These are phyloP conservation scores for Ogataea dorogensis DNA, from an alignment of 805 yeast species.

Conservation along the genomic window DNA sequence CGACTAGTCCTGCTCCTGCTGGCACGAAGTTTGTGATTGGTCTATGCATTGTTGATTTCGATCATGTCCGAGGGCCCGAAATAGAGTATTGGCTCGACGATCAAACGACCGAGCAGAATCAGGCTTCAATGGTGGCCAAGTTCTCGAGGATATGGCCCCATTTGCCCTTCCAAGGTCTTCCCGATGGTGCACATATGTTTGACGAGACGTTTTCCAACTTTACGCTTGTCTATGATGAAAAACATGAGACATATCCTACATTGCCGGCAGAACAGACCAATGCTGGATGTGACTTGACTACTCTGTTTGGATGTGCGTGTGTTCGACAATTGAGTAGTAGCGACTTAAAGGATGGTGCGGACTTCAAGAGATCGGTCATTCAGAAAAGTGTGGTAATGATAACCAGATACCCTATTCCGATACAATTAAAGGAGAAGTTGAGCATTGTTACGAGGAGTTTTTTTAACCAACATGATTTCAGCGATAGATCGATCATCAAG, in stretches of 20 bases:
- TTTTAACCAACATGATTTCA: conserved; percentile 76
- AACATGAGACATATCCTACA: conserved; percentile 44
- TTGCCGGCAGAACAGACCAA: conserved; percentile 35
- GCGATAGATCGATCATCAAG: conserved; percentile 64
- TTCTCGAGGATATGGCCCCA: conserved; percentile 66
- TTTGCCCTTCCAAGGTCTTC: conserved; percentile 90
- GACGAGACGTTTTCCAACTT: conserved; percentile 93
- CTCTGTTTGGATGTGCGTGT: conserved; percentile 94
- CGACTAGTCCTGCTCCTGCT: background rate
- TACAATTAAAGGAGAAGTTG: conserved; percentile 84
- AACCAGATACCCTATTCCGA: conserved; percentile 77
- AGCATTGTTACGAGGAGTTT: conserved; percentile 85
- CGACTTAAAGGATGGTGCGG: conserved; percentile 41
- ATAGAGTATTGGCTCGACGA: conserved; percentile 81
- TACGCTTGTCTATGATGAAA: conserved; percentile 71
- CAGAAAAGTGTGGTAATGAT: conserved; percentile 90
- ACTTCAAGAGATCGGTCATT: conserved; percentile 63
- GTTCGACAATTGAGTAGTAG: conserved; percentile 74
- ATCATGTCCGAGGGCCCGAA: conserved; percentile 91
- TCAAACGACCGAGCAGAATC: conserved; percentile 34
- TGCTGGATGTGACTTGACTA: conserved; percentile 35
- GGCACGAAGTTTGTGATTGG: conserved; percentile 57
- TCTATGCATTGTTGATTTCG: conserved; percentile 87
- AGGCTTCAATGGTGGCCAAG: conserved; percentile 30
- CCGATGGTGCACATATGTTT: conserved; percentile 92